Evolutionary conservation across 1,139 yeast genomes (phyloP), one percentile per base, ranked within the genome.

Genomic region (Suhomyces yuchorum): DNA sequence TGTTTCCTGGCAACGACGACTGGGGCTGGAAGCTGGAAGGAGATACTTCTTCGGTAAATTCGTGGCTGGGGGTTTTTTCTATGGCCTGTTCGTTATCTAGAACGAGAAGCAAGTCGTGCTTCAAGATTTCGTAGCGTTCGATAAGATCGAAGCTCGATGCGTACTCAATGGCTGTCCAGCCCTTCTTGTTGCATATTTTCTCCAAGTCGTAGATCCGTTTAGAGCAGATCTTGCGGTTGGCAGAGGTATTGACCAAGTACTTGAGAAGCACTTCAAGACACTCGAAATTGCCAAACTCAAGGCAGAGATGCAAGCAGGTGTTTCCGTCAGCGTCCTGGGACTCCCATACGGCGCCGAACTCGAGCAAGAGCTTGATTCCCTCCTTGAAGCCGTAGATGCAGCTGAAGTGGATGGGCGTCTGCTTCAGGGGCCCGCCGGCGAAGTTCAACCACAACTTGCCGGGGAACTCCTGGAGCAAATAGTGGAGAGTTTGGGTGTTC

Each of bases 391-490:
- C 91, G 46, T 76, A 66, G 9, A 76, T 67, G 46, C 93, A 82
- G 26, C 96, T 87, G 35, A 82, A 79, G 63, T 91, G 96, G 28
- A 89, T 72, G 0, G 92, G 90, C 0, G 96, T 85, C 54, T 82
- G 82, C 7, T 80, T 77, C 9, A 70, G 55, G 2, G 67, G 68
- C 14, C 92, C 89, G 9, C 78, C 80, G 9, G 54, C 51, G 44
- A 57, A 67, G 50, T 80, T 73, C 49, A 78, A 71, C 76, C 95
- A 88, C 17, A 84, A 68, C 49, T 80, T 78, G 3, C 82, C 73
- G 0, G 92, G 86, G 58, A 89, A 87, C 62, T 89, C 93, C 60
- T 88, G 95, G 32, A 96, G 76, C 35, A 93, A 68, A 52, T 89
- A 78, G 60, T 88, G 95, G 33, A 92, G 77, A 0, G 96, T 88